Conservation (phyloP, 2,329 filamentous ascomycete genomes). For the Venturia effusa region DNA sequence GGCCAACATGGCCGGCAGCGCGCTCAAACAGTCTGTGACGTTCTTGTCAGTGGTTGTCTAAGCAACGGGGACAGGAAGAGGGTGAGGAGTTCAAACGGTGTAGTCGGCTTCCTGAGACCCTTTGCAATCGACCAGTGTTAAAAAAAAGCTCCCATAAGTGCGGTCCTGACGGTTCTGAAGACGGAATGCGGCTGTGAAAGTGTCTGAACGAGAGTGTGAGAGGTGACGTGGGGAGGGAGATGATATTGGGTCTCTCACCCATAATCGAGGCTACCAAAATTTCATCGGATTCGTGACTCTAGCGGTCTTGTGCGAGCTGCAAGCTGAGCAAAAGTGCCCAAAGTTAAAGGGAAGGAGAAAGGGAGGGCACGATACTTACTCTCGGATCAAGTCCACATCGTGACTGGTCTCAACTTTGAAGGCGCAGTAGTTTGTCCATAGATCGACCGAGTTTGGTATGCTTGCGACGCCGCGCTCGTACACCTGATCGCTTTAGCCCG, state of each 20-base stretch:
- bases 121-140: constrained; percentile 16
- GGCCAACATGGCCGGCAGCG: constrained; percentile 69
- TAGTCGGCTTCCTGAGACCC: constrained; percentile 2
- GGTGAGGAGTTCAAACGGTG: constrained; percentile 12
- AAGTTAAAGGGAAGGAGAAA: constrained; percentile 1
- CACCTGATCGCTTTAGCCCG: constrained; percentile 45
- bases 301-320: not conserved
- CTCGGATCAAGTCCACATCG: constrained; percentile 89
- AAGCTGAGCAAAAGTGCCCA: not conserved
- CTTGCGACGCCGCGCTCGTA: constrained; percentile 93
- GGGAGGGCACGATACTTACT: constrained; percentile 66
- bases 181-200: constrained; percentile 3
- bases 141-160: constrained; percentile 2
- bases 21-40: constrained; percentile 75
- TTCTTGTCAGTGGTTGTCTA: constrained; percentile 28
- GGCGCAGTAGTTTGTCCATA: constrained; percentile 94
- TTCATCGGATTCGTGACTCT: not conserved
- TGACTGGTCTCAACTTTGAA: constrained; percentile 98
- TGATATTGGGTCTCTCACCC: constrained; percentile 6
- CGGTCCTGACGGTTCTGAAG: constrained; percentile 2
- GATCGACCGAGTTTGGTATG: constrained; percentile 85
- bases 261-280: constrained; percentile 1
- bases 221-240: not conserved
- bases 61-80: constrained; percentile 11
- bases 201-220: constrained; percentile 10